Base-by-base conservation (phyloP, 2,329 filamentous ascomycete species). In the Trichoderma koningii region DNA sequence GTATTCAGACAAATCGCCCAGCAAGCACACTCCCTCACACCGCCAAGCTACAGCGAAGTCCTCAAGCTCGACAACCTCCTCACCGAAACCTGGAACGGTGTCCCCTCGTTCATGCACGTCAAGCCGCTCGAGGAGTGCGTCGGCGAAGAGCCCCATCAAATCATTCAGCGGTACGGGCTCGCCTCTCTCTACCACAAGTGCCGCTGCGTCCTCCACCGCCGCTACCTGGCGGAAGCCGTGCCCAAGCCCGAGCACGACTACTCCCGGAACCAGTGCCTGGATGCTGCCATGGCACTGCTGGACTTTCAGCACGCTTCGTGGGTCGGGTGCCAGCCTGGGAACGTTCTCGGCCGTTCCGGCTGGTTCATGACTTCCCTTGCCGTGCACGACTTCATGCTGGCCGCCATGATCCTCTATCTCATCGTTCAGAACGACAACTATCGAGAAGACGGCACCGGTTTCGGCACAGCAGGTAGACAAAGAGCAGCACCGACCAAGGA, bases 321-420 rank as follows among this genome's bases (percentile, higher is more conserved):
- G 72, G 75, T 82, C 56, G 81, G 80, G 1, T 79, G 77, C 2
- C 79, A 81, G 64, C 84, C 85, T 0, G 85, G 85, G 1, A 83
- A 82, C 6, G 76, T 84, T 28, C 74, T 89, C 15, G 76, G 78
- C 66, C 76, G 79, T 34, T 80, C 83, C 44, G 79, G 80, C 5
- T 87, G 85, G 82, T 87, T 87, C 69, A 72, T 87, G 21, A 83
- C 81, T 3, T 83, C 83, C 0, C 74, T 89, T 4, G 81, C 82
- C 12, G 80, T 85, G 59, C 85, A 87, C 57, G 86, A 89, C 70
- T 89, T 85, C 57, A 75, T 89, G 59, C 79, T 89, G 2, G 85
- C 86, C 0, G 81, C 83, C 63, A 86, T 87, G 80, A 80, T 89
- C 15, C 70, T 89, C 3, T 88, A 84, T 67, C 75, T 89, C 19